A percentile compares a stretch with the other conserved stretches of the same genome.
Evolutionary conservation across 768 basidiomycete species (phyloP).

Genomic region (Lactifluus subvellereus): DNA sequence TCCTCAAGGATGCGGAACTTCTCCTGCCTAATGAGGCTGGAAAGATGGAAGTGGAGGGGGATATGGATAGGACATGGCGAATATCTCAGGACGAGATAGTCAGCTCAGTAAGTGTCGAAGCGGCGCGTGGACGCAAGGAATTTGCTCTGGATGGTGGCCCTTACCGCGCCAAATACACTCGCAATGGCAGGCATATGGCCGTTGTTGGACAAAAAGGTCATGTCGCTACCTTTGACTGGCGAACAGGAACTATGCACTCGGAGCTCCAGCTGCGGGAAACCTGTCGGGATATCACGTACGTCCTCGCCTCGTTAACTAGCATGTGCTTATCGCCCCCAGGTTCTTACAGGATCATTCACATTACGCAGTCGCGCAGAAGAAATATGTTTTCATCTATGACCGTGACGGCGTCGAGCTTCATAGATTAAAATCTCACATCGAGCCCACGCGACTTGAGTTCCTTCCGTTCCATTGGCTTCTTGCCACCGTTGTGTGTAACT

Average conservation of each 20-base stretch:
- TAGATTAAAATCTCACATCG: constrained; percentile 74
- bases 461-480: constrained; percentile 95
- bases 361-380: constrained; percentile 93
- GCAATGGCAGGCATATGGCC: constrained; percentile 88
- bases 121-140: constrained; percentile 68
- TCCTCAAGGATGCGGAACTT: constrained; percentile 66
- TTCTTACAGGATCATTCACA: constrained; percentile 91
- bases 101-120: constrained; percentile 61
- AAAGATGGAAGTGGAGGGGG: constrained; percentile 65
- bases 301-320: constrained; percentile 18
- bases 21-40: constrained; percentile 68
- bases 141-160: constrained; percentile 81
- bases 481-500: constrained; percentile 62
- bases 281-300: constrained; percentile 86
- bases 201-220: constrained; percentile 81
- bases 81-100: constrained; percentile 76
- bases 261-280: constrained; percentile 89
- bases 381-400: constrained; percentile 96
- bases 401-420: constrained; percentile 91
- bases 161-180: constrained; percentile 78
- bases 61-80: constrained; percentile 87
- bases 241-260: constrained; percentile 74
- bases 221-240: constrained; percentile 92
- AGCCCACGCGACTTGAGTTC: constrained; percentile 86
- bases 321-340: constrained; percentile 34